Base-by-base conservation (phyloP, 2,329 filamentous ascomycete genomes). In the Botryotinia narcissicola region DNA sequence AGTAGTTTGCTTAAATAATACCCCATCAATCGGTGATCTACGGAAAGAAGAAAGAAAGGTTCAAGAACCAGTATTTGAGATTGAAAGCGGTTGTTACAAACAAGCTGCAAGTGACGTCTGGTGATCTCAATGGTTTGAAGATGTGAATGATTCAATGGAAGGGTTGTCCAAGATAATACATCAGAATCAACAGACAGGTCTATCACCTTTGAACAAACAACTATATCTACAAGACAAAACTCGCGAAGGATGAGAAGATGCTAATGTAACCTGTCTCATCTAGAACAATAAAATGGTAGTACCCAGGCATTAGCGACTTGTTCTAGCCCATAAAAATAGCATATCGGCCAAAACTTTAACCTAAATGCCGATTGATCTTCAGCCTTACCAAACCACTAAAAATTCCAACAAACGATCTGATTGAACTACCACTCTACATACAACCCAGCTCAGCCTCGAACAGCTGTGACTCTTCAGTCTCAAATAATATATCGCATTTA, bases 321-420 rank as follows among this genome's bases (percentile, higher is more conserved):
- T 37, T 60, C 32, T 35, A 32, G 32, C 57, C 22, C 57, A 60
- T 60, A n/a, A n/a, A 40, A 61, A 61, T 40, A 61, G 35, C 29
- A 40, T 40, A 7, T 71, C 69, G 69, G 57, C 10, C 40, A 71
- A 40, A 29, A 63, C 35, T 37, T 40, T 29, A 44, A 66, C 35
- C 35, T 44, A 42, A 71, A 20, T 51, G 70, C 70, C 70, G 70
- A 71, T 71, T 60, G 60, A 71, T 66, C 70, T 66, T 71, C 70
- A 71, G 70, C 70, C 70, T 71, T 71, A 71, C 46, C 35, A 42
- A 29, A 29, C 29, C 59, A 71, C 25, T 71, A 71, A 71, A 64
- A 62, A 64, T 59, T 42, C 67, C 48, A 29, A 35, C 67, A 42
- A 59, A 44, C 35, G 7, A 54, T 59, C 25, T 5, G 25, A 48